Evolutionary conservation across 2,329 filamentous ascomycete species (phyloP).

Genomic region (Akanthomyces dipterigenus): DNA sequence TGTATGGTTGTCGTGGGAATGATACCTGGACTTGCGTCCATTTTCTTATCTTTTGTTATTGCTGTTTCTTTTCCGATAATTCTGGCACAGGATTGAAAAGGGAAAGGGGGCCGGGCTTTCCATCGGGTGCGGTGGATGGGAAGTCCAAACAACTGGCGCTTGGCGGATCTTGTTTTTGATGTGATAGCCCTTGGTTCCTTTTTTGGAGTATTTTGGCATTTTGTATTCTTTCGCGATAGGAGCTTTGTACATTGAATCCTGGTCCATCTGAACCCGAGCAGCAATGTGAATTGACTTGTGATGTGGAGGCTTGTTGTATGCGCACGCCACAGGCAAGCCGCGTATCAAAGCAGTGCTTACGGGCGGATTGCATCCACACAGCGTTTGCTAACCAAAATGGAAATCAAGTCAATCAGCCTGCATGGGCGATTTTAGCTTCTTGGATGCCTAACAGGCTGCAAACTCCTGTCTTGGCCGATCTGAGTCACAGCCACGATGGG

Average conservation of each 20-base stretch:
- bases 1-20: background rate
- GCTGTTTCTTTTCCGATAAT: background rate
- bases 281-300: too few relatives aligned
- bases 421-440: background rate
- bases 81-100: too few relatives aligned
- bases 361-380: too few relatives aligned
- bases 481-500: background rate
- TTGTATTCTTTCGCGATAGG: background rate
- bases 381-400: too few relatives aligned
- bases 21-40: constrained; percentile 10
- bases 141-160: background rate
- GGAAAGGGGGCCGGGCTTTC: background rate
- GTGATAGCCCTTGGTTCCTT: too few relatives aligned
- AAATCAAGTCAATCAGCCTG: too few relatives aligned
- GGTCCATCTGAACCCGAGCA: background rate
- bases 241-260: background rate
- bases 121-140: background rate
- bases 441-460: background rate
- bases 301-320: too few relatives aligned
- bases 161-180: too few relatives aligned
- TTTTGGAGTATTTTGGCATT: background rate
- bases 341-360: too few relatives aligned
- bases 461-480: background rate
- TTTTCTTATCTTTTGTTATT: background rate
- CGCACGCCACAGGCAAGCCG: too few relatives aligned